Percentiles rank a stretch among this genome's conserved stretches.
phyloP scores from a whole-genome alignment of 2,329 filamentous ascomycete species.

The Byssothecium circinans region DNA sequence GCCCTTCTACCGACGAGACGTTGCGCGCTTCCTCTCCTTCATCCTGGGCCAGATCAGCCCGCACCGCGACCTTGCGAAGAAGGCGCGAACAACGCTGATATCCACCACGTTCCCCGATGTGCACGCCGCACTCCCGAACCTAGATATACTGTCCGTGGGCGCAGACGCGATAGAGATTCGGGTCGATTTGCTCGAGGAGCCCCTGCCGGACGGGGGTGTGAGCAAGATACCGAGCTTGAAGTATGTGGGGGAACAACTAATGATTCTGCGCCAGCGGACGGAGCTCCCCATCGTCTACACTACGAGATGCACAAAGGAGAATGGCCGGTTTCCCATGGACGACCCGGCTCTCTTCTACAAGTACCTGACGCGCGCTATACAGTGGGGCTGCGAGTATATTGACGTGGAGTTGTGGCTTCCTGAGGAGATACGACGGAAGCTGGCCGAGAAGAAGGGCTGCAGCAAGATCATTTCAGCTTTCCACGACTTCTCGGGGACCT shows the following conservation, averaged over 20 bases:
- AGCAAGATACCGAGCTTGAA: conserved; percentile 73
- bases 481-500: conserved; percentile 82
- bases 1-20: conserved; percentile 72
- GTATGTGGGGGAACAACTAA: conserved; percentile 84
- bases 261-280: conserved; percentile 79
- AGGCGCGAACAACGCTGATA: conserved; percentile 79
- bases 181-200: conserved; percentile 78
- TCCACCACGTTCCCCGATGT: conserved; percentile 89
- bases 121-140: conserved; percentile 76
- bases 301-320: conserved; percentile 77
- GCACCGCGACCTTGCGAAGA: conserved; percentile 75
- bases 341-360: conserved; percentile 73
- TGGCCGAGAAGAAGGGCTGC: conserved; percentile 72
- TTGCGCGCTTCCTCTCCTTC: conserved; percentile 78
- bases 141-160: conserved; percentile 85
- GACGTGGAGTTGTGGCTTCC: conserved; percentile 88
- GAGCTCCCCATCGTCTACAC: conserved; percentile 91
- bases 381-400: conserved; percentile 89
- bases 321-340: conserved; percentile 83
- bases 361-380: conserved; percentile 80
- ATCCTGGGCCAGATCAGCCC: conserved; percentile 77
- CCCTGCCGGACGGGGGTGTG: conserved; percentile 62
- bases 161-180: conserved; percentile 84
- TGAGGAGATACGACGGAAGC: conserved; percentile 67
- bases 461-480: conserved; percentile 91